Percentiles rank a stretch among this genome's conserved stretches.
Conservation (phyloP, 2,329 filamentous ascomycete genomes). For the Ophiostoma ips region DNA sequence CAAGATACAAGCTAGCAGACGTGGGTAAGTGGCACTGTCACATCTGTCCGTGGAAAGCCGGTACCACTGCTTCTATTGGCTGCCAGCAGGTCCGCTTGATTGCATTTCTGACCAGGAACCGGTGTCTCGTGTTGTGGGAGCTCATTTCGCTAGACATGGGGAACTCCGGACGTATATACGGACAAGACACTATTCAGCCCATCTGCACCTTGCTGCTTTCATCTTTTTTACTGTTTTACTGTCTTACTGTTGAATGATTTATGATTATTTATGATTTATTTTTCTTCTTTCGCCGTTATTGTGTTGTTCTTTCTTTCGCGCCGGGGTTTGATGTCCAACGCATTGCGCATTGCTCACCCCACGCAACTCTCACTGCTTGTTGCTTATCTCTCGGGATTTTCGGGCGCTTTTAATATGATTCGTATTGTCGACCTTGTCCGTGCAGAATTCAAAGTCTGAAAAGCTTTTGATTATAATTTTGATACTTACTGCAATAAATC, state of each 20-base stretch:
- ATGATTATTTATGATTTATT: not conserved
- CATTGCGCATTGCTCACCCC: not conserved
- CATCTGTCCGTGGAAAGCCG: no score
- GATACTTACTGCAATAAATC: no score
- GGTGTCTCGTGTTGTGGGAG: slow-evolving; percentile 10
- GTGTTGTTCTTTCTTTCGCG: no score
- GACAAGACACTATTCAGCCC: slow-evolving; percentile 7
- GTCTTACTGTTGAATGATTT: not conserved
- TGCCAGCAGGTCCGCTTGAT: not conserved
- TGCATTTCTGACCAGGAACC: not conserved
- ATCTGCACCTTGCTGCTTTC: not conserved
- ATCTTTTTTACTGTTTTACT: not conserved
- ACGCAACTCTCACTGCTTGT: not conserved
- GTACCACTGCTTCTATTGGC: not conserved
- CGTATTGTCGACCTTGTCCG: no score
- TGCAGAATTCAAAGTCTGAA: no score
- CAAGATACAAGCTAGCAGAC: not conserved
- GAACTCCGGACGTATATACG: slow-evolving; percentile 13
- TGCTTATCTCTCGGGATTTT: not conserved
- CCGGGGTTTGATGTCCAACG: no score
- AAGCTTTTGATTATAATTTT: no score
- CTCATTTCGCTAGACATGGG: slow-evolving; percentile 16
- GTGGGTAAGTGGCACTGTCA: no score
- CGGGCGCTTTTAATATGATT: not conserved
- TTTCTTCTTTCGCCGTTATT: not conserved